Evolutionary conservation across 345 rosid genomes (phyloP), one percentile per base, ranked within the genome.

Genomic region (Zanthoxylum bungeanum): DNA sequence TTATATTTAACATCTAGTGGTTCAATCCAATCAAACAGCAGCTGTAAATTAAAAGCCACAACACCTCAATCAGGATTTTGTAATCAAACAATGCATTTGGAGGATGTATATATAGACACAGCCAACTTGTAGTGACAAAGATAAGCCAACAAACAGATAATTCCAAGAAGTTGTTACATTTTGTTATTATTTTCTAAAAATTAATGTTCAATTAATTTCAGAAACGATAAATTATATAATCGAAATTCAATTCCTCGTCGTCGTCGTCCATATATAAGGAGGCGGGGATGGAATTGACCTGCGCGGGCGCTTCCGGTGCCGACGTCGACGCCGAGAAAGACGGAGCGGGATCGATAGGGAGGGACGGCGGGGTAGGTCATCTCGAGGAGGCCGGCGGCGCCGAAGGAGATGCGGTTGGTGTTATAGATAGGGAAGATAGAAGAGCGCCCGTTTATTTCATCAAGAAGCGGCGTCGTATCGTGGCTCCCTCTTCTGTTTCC

Each of bases 301-400:
- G 98, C 98, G 64, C 98, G 93, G 36, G 98, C 98, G 73, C 98
- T 94, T 77, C 97, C 95, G 37, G 98, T 94, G 78, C 98, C 98
- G 39, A 92, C 98, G 80, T 94, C 98, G 24, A 94, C 89, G 39
- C 98, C 96, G 76, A 94, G 95, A 77, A 89, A 90, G 68, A 87
- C 73, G 60, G 88, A 69, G 62, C 91, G 86, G 56, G 67, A 79
- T 17, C 85, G 73, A 0, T 66, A 5, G 10, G 84, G 60, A 31
- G 82, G 1, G 68, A 76, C 27, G 52, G 66, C 34, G 49, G 80
- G 19, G 79, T 84, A 59, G 74, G 88, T 68, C 93, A 89, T 85
- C 74, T 85, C 80, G 70, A 85, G 40, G 72, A 49, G 65, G 57
- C 51, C 25, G 49, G 69, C 63, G 69, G 52, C 25, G 56, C 69